Evolutionary conservation across 257 asterid species (phyloP).

Genomic region (Jasminum sambac): DNA sequence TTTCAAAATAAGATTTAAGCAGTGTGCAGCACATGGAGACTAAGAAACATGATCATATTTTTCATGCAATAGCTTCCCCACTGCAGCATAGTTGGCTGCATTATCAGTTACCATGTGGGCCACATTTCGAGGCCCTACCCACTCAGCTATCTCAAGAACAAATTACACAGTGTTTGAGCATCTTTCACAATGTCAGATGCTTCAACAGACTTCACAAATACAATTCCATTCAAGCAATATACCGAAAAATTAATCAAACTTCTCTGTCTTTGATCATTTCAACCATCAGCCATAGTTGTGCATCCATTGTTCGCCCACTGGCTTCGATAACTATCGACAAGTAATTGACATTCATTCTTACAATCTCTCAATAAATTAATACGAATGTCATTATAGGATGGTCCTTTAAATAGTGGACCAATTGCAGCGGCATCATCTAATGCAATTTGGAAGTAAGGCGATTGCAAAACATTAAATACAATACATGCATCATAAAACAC

Average conservation of each 20-base stretch:
- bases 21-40: neutral
- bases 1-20: neutral
- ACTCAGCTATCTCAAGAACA: neutral
- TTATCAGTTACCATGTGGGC: neutral
- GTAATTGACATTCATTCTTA: too few species aligned
- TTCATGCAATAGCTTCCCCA: neutral
- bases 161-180: neutral
- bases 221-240: neutral
- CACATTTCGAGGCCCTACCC: neutral
- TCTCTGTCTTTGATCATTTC: neutral
- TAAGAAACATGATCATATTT: neutral
- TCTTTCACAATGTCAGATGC: neutral
- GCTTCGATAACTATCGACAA: too few species aligned
- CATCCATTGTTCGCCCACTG: too few species aligned
- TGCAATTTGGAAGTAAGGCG: neutral
- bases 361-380: too few species aligned
- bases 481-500: neutral
- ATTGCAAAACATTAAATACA: neutral
- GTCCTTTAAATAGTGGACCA: neutral
- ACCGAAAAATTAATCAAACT: neutral
- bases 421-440: neutral
- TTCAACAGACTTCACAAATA: neutral
- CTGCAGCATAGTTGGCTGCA: neutral
- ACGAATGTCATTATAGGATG: neutral
- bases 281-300: neutral